Percentiles rank a stretch among this genome's conserved stretches.
phyloP scores from a whole-genome alignment of 1,284 basidiomycete genomes.

The Austroboletus novae-zelandiae region DNA sequence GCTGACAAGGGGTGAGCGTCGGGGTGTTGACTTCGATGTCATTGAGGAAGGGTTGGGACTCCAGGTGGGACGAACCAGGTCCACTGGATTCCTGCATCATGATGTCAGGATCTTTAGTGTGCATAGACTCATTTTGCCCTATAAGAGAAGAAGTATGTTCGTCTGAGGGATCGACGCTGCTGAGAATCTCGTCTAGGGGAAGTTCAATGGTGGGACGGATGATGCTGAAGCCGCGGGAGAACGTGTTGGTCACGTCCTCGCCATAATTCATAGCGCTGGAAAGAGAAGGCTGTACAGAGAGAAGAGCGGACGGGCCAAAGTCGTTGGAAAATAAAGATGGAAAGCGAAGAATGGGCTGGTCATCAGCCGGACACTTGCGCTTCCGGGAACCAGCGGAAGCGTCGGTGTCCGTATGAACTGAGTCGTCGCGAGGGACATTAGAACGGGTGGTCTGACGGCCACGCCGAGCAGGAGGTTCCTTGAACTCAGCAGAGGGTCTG shows the following conservation, averaged over 20 bases:
- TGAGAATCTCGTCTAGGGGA: conserved; percentile 71
- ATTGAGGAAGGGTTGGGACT: conserved; percentile 4
- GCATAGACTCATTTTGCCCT: conserved; percentile 10
- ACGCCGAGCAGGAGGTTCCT: conserved; percentile 44
- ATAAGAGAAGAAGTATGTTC: conserved; percentile 7
- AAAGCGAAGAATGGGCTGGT: conserved; percentile 48
- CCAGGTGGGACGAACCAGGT: conserved; percentile 3
- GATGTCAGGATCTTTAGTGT: conserved; percentile 20
- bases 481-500: conserved; percentile 66
- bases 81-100: conserved; percentile 25
- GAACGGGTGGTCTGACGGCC: conserved; percentile 38
- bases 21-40: conserved; percentile 6
- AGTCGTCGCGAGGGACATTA: conserved; percentile 32
- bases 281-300: conserved; percentile 61
- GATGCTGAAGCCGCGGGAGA: conserved; percentile 57
- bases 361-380: conserved; percentile 33
- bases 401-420: conserved; percentile 15
- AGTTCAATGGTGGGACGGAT: conserved; percentile 76
- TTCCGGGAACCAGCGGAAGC: conserved; percentile 38
- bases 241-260: conserved; percentile 55
- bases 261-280: conserved; percentile 71
- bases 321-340: conserved; percentile 68
- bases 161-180: conserved; percentile 24
- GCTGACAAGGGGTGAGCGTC: conserved; percentile 36
- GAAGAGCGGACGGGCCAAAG: conserved; percentile 74